Percentiles rank a stretch among this genome's conserved stretches.
Evolutionary conservation across 805 yeast species (phyloP).

Genomic region (Candida anglica): DNA sequence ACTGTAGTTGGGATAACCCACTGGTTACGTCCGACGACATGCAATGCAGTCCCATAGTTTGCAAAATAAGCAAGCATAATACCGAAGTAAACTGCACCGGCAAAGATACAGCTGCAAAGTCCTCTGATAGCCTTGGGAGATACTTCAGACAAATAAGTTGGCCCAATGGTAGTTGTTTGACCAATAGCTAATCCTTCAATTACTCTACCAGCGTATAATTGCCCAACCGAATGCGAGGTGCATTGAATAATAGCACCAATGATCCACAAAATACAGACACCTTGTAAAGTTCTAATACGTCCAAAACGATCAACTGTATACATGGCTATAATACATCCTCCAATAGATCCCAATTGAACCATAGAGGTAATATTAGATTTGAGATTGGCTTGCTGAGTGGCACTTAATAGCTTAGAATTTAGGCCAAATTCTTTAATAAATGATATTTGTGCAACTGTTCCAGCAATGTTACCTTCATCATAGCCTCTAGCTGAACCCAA

Average conservation of each 20-base stretch:
- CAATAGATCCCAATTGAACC: slow-evolving; percentile 56
- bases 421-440: slow-evolving; percentile 44
- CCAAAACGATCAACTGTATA: slow-evolving; percentile 49
- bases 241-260: slow-evolving; percentile 46
- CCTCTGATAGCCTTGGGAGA: slow-evolving; percentile 53
- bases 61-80: slow-evolving; percentile 46
- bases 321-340: slow-evolving; percentile 49
- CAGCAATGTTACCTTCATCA: slow-evolving; percentile 53
- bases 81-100: slow-evolving; percentile 58
- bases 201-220: slow-evolving; percentile 52
- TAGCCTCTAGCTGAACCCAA: slow-evolving; percentile 55
- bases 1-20: slow-evolving; percentile 53
- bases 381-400: slow-evolving; percentile 37
- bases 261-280: slow-evolving; percentile 40
- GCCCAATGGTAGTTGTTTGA: slow-evolving; percentile 55
- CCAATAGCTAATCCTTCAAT: slow-evolving; percentile 56
- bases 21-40: slow-evolving; percentile 36
- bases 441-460: slow-evolving; percentile 39
- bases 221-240: slow-evolving; percentile 43
- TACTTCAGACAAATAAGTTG: slow-evolving; percentile 50
- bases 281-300: slow-evolving; percentile 45
- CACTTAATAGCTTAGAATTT: slow-evolving; percentile 32
- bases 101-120: slow-evolving; percentile 46
- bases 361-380: slow-evolving; percentile 53
- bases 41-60: slow-evolving; percentile 49